Conservation (phyloP, 495 filamentous ascomycete genomes). For the Ascobolus immersus region DNA sequence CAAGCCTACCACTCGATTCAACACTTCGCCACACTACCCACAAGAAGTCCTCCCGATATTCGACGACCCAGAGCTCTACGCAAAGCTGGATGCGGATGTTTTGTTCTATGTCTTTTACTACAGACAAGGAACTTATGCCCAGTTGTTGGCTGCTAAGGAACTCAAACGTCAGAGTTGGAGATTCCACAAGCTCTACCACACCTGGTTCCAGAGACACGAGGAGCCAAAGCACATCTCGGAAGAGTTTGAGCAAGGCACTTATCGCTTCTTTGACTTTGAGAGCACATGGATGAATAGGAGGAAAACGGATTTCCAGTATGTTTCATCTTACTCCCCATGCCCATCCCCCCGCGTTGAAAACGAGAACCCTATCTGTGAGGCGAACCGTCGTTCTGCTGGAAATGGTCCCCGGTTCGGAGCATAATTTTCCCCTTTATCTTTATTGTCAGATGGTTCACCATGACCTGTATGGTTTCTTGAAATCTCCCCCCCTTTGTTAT, state of each 20-base stretch:
- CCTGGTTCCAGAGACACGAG: slow-evolving; percentile 96
- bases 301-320: slow-evolving; percentile 84
- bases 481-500: no score
- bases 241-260: slow-evolving; percentile 94
- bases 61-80: slow-evolving; percentile 68
- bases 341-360: no score
- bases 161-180: slow-evolving; percentile 93
- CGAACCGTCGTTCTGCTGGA: no score
- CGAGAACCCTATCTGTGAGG: no score
- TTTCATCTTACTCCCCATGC: no score
- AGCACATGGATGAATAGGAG: slow-evolving; percentile 99
- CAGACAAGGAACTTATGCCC: slow-evolving; percentile 81
- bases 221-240: slow-evolving; percentile 96
- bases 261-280: slow-evolving; percentile 98
- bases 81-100: slow-evolving; percentile 74
- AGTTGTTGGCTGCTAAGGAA: slow-evolving; percentile 86
- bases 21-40: slow-evolving; percentile 64
- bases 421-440: no score
- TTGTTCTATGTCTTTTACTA: slow-evolving; percentile 99
- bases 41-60: slow-evolving; percentile 75
- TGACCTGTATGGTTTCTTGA: no score
- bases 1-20: slow-evolving; percentile 51
- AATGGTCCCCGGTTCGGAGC: no score
- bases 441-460: no score
- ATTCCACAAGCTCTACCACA: slow-evolving; percentile 98